Conservation (phyloP, 2,329 filamentous ascomycete species). For the Diaporthe capsici region DNA sequence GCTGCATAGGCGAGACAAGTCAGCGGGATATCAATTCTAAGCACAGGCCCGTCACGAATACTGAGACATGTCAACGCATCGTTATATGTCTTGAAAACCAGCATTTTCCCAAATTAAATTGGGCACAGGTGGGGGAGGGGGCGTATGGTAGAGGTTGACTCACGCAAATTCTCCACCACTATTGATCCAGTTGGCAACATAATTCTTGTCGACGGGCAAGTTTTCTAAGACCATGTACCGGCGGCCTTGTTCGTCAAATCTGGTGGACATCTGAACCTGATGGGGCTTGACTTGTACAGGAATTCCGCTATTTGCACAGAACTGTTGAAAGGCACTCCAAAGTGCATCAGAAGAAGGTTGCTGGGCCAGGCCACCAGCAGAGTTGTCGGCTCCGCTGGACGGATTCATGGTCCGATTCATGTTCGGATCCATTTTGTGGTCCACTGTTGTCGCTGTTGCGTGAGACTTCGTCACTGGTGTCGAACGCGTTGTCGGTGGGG, state of each 20-base stretch:
- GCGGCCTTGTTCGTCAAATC: background rate
- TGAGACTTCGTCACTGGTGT: background rate
- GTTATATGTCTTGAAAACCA: too few relatives aligned
- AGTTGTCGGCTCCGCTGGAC: too few relatives aligned
- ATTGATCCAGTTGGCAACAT: constrained; percentile 19
- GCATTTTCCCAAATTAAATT: too few relatives aligned
- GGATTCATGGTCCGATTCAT: background rate
- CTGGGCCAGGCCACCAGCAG: background rate
- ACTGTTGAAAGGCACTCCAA: background rate
- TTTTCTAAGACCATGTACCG: constrained; percentile 3
- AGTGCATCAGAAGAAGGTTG: background rate
- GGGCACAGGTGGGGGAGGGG: too few relatives aligned
- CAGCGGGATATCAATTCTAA: background rate
- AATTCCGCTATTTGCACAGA: background rate
- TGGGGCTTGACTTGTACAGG: constrained; percentile 1
- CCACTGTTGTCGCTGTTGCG: background rate
- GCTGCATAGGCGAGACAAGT: background rate
- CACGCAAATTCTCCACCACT: constrained; percentile 27
- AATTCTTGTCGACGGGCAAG: background rate
- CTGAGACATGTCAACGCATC: background rate
- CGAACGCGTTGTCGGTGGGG: background rate
- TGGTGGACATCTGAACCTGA: background rate
- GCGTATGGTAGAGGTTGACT: background rate
- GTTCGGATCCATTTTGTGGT: background rate
- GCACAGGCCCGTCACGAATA: background rate